These are phyloP conservation scores for Liriodendron chinense DNA, from an alignment of 164 flowering plant species.

Conservation along the genomic window DNA sequence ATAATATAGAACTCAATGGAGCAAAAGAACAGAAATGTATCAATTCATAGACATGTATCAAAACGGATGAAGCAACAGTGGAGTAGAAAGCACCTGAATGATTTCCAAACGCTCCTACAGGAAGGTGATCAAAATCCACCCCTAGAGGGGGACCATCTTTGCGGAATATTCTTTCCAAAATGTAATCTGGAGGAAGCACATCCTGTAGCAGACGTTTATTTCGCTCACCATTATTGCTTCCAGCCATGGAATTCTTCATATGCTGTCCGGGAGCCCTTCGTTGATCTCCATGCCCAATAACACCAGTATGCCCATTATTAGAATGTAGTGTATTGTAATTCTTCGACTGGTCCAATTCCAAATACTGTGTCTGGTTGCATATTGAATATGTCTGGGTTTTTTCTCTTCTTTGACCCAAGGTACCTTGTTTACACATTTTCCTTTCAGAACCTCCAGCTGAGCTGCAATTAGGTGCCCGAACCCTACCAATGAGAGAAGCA, in stretches of 20 bases:
- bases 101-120: slow-evolving; percentile 32
- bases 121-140: slow-evolving; percentile 62
- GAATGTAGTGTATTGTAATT: too few relatives aligned
- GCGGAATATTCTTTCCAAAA: slow-evolving; percentile 62
- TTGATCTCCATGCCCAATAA: slow-evolving; percentile 6
- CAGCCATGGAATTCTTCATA: background rate
- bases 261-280: background rate
- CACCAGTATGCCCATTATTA: background rate
- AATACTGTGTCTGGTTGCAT: slow-evolving; percentile 2
- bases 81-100: slow-evolving; percentile 29
- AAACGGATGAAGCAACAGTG: background rate
- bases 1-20: background rate
- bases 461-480: background rate
- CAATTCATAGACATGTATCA: background rate
- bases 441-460: slow-evolving; percentile 4
- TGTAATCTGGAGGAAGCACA: slow-evolving; percentile 43
- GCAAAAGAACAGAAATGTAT: background rate
- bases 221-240: slow-evolving; percentile 14
- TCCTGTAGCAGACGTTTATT: slow-evolving; percentile 40
- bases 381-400: slow-evolving; percentile 7
- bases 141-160: slow-evolving; percentile 94
- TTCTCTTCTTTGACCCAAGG: slow-evolving; percentile 3
- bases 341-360: slow-evolving; percentile 1
- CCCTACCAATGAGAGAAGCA: slow-evolving; percentile 7
- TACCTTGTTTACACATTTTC: slow-evolving; percentile 13